A percentile compares a stretch with the other conserved stretches of the same genome.
Conservation (phyloP, 1,139 yeast species). For the Lodderomyces beijingensis region DNA sequence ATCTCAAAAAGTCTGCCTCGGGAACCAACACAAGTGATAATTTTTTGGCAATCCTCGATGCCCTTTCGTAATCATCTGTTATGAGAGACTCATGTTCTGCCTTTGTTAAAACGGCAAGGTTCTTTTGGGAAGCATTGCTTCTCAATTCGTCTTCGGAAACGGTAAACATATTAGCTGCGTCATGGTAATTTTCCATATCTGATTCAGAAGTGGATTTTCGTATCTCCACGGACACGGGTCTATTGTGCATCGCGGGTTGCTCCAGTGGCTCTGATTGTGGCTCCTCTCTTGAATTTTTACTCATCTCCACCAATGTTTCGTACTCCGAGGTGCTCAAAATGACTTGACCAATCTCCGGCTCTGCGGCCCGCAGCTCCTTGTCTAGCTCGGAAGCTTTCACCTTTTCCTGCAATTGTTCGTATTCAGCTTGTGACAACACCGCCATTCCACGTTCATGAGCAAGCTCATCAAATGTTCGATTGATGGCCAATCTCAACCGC, state of each 20-base stretch:
- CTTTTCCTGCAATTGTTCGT: conserved; percentile 9
- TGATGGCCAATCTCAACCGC: conserved; percentile 15
- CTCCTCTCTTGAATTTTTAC: background rate
- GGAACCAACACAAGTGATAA: conserved; percentile 17
- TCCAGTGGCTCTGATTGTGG: too few species aligned
- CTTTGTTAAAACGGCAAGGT: conserved; percentile 15
- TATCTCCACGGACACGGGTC: conserved; percentile 13
- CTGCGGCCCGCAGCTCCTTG: conserved; percentile 2
- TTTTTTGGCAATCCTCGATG: background rate
- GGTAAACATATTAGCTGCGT: background rate
- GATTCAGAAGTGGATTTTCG: too few species aligned
- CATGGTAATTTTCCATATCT: background rate
- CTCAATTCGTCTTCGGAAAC: conserved; percentile 15
- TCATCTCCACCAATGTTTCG: background rate
- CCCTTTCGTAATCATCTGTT: background rate
- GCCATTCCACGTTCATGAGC: conserved; percentile 17
- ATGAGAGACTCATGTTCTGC: conserved; percentile 8
- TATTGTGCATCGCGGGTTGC: background rate
- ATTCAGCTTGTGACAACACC: conserved; percentile 11
- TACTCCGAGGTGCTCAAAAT: background rate
- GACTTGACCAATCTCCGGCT: background rate
- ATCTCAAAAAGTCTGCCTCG: conserved; percentile 22
- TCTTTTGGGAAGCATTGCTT: conserved; percentile 14
- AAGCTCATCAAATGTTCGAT: conserved; percentile 19
- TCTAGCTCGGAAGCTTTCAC: conserved; percentile 15